Percentiles rank a stretch among this genome's conserved stretches.
Evolutionary conservation across 768 basidiomycete genomes (phyloP).

Genomic region (Sutorius australiensis): DNA sequence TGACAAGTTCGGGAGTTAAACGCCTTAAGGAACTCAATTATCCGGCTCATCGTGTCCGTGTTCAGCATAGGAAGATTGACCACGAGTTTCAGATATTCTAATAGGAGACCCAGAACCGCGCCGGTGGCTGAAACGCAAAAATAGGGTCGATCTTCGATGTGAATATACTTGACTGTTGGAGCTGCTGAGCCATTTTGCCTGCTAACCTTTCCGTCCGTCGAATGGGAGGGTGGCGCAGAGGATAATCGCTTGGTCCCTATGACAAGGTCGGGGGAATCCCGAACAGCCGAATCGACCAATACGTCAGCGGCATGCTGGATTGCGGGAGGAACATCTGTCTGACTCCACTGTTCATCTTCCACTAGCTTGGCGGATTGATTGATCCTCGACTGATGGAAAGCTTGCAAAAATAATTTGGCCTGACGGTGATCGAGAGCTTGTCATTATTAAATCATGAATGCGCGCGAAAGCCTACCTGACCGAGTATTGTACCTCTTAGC

Average conservation of each 20-base stretch:
- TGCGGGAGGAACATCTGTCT: constrained; percentile 57
- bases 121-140: constrained; percentile 85
- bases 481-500: constrained; percentile 77
- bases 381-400: constrained; percentile 80
- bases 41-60: constrained; percentile 90
- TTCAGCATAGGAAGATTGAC: constrained; percentile 86
- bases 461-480: constrained; percentile 53
- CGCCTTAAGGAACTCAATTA: constrained; percentile 94
- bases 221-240: background rate
- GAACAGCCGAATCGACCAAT: constrained; percentile 77
- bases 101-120: constrained; percentile 63
- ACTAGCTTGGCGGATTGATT: constrained; percentile 83
- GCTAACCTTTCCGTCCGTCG: constrained; percentile 10
- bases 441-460: background rate
- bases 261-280: constrained; percentile 69
- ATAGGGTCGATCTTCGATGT: constrained; percentile 81
- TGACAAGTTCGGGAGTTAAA: constrained; percentile 99
- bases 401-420: constrained; percentile 84
- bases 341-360: constrained; percentile 94
- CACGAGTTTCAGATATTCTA: constrained; percentile 86
- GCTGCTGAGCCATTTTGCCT: constrained; percentile 20
- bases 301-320: constrained; percentile 72
- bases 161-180: constrained; percentile 53
- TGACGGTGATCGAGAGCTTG: constrained; percentile 26
- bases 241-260: constrained; percentile 26